A percentile compares a stretch with the other conserved stretches of the same genome.
phyloP scores from a whole-genome alignment of 768 basidiomycete genomes.

The Coprinopsis sp. region DNA sequence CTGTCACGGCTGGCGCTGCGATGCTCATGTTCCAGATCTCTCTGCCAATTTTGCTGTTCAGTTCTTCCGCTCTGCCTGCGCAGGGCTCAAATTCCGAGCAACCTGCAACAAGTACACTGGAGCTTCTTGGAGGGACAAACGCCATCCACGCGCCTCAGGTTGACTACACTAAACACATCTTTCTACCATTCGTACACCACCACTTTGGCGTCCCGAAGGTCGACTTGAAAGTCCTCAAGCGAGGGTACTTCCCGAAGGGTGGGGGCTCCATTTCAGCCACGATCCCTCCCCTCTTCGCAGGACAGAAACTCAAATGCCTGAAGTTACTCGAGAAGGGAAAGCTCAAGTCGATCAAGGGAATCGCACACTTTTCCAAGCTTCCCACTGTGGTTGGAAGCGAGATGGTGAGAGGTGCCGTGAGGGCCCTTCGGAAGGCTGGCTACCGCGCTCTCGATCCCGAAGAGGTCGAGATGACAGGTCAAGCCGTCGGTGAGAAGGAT shows the following conservation, averaged over 20 bases:
- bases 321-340: conserved; percentile 53
- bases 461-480: conserved; percentile 14
- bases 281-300: conserved; percentile 37
- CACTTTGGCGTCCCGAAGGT: conserved; percentile 45
- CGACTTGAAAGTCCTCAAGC: conserved; percentile 42
- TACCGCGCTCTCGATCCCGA: conserved; percentile 5
- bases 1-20: conserved; percentile 67
- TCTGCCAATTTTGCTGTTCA: conserved; percentile 64
- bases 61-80: conserved; percentile 21
- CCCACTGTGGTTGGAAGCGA: conserved; percentile 48
- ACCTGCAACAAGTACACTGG: conserved; percentile 41
- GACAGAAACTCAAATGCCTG: conserved; percentile 35
- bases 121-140: conserved; percentile 69
- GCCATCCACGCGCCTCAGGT: conserved; percentile 68
- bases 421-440: conserved; percentile 38
- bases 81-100: background rate
- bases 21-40: conserved; percentile 69
- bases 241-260: conserved; percentile 73
- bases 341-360: conserved; percentile 47
- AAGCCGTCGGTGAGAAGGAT: conserved; percentile 6
- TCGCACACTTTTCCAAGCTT: conserved; percentile 65
- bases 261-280: conserved; percentile 56
- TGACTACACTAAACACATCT: conserved; percentile 61
- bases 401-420: conserved; percentile 52
- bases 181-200: conserved; percentile 61